Base-by-base conservation (phyloP, 768 basidiomycete genomes). In the Suillus spraguei region DNA sequence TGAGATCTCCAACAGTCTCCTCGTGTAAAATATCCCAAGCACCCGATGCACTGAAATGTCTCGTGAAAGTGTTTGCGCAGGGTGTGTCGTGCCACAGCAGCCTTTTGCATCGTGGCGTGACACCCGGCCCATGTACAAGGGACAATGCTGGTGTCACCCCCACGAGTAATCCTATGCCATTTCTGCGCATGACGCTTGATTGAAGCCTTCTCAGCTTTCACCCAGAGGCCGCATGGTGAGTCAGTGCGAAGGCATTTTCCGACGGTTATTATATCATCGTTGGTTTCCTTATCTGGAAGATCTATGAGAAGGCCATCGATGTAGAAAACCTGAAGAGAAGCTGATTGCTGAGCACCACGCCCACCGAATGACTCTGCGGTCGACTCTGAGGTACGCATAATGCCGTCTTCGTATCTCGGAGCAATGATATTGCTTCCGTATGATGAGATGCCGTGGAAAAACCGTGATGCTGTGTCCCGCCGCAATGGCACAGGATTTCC, bases 221-320 rank as follows among this genome's bases (percentile, higher is more conserved):
- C 47, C 61, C 62, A 63, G 41, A 64, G 46, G 7, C 36, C 10
- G 20, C 64, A 64, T 2, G 61, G 42, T n/a, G 61, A 39, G 39
- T 52, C 60, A 7, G 1, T 38, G 50, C 24, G 39, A 54, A 50
- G 22, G 36, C 64, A 64, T 22, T 47, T 1, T 46, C 64, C 56
- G 6, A 58, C 17, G n/a, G 8, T 20, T 58, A 41, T 58, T 17
- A 5, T 39, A 6, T 17, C 24, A 16, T 28, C 5, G 6, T 24
- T 20, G 10, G 17, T 7, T 10, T 11, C 39, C 17, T 41, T 10
- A 17, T 32, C 17, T 3, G 24, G 1, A 41, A 58, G 39, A 28
- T 58, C 56, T 4, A 58, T 41, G 0, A 13, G 13, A 32, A 22
- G 32, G 24, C 36, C 56, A 7, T 38, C 17, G 10, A 58, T 1